phyloP scores from a whole-genome alignment of 306 rosid species.

The Prunus mira region DNA sequence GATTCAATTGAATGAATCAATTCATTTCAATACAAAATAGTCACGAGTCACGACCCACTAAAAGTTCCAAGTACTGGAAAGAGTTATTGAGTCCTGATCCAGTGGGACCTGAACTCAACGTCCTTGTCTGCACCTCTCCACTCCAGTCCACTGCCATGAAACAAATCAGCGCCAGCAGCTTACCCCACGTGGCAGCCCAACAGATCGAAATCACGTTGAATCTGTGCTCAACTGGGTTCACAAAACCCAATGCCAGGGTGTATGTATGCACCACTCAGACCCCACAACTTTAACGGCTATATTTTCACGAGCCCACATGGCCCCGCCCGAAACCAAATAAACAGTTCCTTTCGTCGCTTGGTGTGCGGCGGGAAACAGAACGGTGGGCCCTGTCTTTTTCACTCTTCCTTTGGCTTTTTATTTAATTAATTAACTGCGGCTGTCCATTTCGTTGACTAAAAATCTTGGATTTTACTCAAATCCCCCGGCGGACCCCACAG shows the following conservation, averaged over 20 bases:
- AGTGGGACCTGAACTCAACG: constrained; percentile 25
- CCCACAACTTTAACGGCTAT: constrained; percentile 63
- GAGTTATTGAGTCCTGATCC: neutral
- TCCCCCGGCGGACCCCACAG: constrained; percentile 36
- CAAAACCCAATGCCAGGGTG: constrained; percentile 13
- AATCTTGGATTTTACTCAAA: constrained; percentile 19
- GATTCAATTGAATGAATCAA: too few relatives aligned
- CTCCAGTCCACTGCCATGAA: neutral
- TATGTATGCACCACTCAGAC: constrained; percentile 12
- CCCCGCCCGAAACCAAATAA: neutral
- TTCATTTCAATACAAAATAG: too few relatives aligned
- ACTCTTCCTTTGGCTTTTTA: neutral
- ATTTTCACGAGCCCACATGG: constrained; percentile 19
- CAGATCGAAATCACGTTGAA: neutral
- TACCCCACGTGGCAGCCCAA: constrained; percentile 38
- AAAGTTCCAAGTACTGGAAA: too few relatives aligned
- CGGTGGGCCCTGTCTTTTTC: constrained; percentile 23
- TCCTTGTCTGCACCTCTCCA: constrained; percentile 4
- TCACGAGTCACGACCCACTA: too few relatives aligned
- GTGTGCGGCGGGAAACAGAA: constrained; percentile 41
- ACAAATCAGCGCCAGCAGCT: constrained; percentile 7
- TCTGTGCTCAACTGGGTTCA: neutral
- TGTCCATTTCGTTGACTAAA: constrained; percentile 48
- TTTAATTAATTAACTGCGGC: neutral
- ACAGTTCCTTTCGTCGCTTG: constrained; percentile 1